Evolutionary conservation across 2,329 filamentous ascomycete genomes (phyloP).

Genomic region (Aspergillus ruber): DNA sequence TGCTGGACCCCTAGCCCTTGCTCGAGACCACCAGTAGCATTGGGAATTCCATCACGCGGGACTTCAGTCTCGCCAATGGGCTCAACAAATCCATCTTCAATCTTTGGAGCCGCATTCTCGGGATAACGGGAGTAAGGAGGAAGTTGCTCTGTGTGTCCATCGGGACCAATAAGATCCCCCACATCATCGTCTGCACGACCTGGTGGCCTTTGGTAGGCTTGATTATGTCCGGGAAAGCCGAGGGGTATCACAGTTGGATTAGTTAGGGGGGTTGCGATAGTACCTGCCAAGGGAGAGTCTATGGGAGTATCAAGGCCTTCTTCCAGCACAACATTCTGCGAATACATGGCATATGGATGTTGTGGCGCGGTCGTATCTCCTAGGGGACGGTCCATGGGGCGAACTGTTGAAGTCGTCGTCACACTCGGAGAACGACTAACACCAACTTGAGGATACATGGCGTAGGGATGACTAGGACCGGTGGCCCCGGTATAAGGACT

Average conservation of each 20-base stretch:
- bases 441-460: constrained; percentile 70
- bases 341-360: constrained; percentile 81
- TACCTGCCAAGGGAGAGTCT: background rate
- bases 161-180: constrained; percentile 78
- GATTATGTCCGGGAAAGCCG: constrained; percentile 65
- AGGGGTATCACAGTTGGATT: constrained; percentile 50
- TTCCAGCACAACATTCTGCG: constrained; percentile 66
- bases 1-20: constrained; percentile 1
- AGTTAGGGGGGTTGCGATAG: background rate
- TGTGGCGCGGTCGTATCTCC: constrained; percentile 60
- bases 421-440: constrained; percentile 56
- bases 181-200: constrained; percentile 66
- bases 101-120: constrained; percentile 62
- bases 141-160: constrained; percentile 84
- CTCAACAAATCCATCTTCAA: constrained; percentile 27
- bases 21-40: constrained; percentile 32
- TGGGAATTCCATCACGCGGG: constrained; percentile 44
- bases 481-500: constrained; percentile 64
- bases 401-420: constrained; percentile 64
- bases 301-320: constrained; percentile 41
- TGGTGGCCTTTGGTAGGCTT: constrained; percentile 63
- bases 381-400: constrained; percentile 53
- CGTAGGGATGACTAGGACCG: constrained; percentile 76
- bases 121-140: constrained; percentile 89
- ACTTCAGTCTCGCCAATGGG: constrained; percentile 25